A percentile compares a stretch with the other conserved stretches of the same genome.
Conservation (phyloP, 1,284 basidiomycete genomes). For the Moesziomyces sp. region DNA sequence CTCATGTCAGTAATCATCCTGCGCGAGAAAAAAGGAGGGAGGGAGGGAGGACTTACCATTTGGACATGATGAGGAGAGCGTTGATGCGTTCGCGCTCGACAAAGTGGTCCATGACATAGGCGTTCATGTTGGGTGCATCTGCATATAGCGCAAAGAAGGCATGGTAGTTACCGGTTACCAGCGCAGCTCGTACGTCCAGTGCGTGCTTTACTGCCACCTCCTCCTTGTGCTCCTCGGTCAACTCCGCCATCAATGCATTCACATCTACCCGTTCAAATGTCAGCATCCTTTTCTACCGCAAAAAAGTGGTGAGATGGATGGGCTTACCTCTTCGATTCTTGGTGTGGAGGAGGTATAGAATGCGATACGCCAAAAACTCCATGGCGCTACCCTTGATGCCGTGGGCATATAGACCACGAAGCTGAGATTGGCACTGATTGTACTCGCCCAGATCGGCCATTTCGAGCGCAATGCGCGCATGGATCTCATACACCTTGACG, state of each 20-base stretch:
- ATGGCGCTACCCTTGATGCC: slow-evolving; percentile 88
- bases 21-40: too few species aligned
- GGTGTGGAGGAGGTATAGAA: slow-evolving; percentile 93
- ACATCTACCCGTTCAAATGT: slow-evolving; percentile 75
- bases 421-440: slow-evolving; percentile 94
- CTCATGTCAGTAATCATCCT: background rate
- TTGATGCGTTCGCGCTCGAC: slow-evolving; percentile 88
- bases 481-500: slow-evolving; percentile 96
- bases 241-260: slow-evolving; percentile 92
- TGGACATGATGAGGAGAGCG: slow-evolving; percentile 85
- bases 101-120: slow-evolving; percentile 99
- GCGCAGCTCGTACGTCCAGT: slow-evolving; percentile 84
- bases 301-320: background rate
- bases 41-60: slow-evolving; percentile 32
- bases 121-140: slow-evolving; percentile 94
- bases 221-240: slow-evolving; percentile 87
- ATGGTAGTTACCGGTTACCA: slow-evolving; percentile 93
- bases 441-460: slow-evolving; percentile 98
- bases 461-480: slow-evolving; percentile 95
- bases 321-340: slow-evolving; percentile 87
- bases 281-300: background rate
- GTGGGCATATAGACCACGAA: slow-evolving; percentile 89
- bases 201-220: slow-evolving; percentile 86
- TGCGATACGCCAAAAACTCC: slow-evolving; percentile 97
- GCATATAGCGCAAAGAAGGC: slow-evolving; percentile 86